Evolutionary conservation across 345 rosid genomes (phyloP), one percentile per base, ranked within the genome.

Genomic region (Rubroshorea leprosula): DNA sequence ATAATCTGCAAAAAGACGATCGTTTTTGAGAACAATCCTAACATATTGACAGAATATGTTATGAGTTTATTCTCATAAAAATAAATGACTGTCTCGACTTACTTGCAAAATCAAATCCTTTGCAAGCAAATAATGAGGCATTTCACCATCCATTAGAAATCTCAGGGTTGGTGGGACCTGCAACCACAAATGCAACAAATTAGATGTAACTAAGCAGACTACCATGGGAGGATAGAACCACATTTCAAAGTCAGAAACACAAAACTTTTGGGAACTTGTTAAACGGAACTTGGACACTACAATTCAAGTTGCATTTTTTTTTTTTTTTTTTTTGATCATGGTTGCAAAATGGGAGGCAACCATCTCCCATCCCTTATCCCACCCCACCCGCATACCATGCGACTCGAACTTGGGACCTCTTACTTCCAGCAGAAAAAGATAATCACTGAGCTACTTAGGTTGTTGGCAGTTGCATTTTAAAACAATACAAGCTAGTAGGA

Each of bases 81-180:
- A 55, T 19, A 53, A 50, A 49, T 17, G 63, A 53, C 23, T 49
- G 52, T 52, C 14, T 18, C 19, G 61, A 70, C 86, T 82, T 74
- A 89, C 99, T 68, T 93, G 99, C 75, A 93, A 74, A 72, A 93
- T 93, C 80, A 93, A 81, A 83, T 89, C 99, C 82, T 93, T 93
- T 0, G 96, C 97, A 55, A 87, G 87, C 57, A 93, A 72, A 76
- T 82, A 89, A 58, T 70, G 72, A 55, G 99, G 90, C 97, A 93
- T 85, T 82, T 93, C 97, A 68, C 97, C 99, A 73, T 93, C 99
- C 89, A 93, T 61, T 27, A 89, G 80, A 79, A 93, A 89, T 75
- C 96, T 87, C 72, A 93, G 58, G 54, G 99, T 93, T 38, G 84
- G 95, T 49, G 97, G 99, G 56, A 89, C 99, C 97, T 93, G 83